Base-by-base conservation (phyloP, 2,329 filamentous ascomycete species). In the Chaetomium globosum region DNA sequence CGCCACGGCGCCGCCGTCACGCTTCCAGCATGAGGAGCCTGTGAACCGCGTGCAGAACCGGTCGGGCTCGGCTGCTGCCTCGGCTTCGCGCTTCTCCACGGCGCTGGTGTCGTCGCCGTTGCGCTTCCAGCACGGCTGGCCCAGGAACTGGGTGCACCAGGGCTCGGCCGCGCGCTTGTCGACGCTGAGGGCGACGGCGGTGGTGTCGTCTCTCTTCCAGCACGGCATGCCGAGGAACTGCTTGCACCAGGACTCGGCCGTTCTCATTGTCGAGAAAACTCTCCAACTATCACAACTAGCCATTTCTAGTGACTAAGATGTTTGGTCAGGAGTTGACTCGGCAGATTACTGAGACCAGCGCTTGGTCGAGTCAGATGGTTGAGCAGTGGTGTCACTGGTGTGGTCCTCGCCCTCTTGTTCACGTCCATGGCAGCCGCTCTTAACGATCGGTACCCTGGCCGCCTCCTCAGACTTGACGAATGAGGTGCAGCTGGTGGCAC, bases 221-320 rank as follows among this genome's bases (percentile, higher is more conserved):
- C 82, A 83, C 28, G 75, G 68, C 69, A 78, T 73, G 65, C 81
- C 80, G 30, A 71, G 70, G 51, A 71, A 67, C 19, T 46, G 71
- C 61, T 69, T 65, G 72, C 80, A 82, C 69, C 74, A 76, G 39
- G 65, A 62, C 60, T 66, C 66, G 26, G 39, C 4, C 39, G 39
- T 19, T 43, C 16, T n/a, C 39, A 43, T 43, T 43, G 39, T 16
- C 39, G 39, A 43, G 39, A 43, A 7, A n/a, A n/a, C 16, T 7
- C 16, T 7, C 39, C 16, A n/a, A 7, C 39, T 19, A 43, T 43
- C 3, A 43, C 39, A 43, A 43, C 19, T 43, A 43, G 16, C 39
- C 39, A n/a, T n/a, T 43, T 43, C 39, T 43, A 43, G 16, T 19
- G 7, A 5, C 39, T 43, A 43, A 7, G 7, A 19, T 7, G 39